Evolutionary conservation across 768 basidiomycete species (phyloP).

Genomic region (Mycena leptocephala): DNA sequence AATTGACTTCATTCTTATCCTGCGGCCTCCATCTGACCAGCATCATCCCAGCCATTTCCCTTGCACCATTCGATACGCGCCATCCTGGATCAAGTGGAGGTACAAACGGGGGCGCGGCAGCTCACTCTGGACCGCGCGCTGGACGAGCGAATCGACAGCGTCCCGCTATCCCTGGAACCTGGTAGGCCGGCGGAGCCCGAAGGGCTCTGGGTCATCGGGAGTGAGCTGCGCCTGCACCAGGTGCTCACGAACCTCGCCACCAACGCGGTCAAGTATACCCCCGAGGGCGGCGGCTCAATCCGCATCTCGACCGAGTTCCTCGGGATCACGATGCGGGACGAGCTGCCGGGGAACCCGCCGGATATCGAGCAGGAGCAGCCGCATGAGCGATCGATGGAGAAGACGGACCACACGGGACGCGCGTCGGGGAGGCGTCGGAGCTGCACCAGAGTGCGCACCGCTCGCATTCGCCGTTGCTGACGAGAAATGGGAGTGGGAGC

Average conservation of each 20-base stretch:
- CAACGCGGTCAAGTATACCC: constrained; percentile 54
- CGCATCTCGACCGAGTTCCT: constrained; percentile 40
- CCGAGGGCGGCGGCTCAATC: constrained; percentile 48
- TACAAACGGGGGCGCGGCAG: constrained; percentile 40
- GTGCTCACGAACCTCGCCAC: constrained; percentile 57
- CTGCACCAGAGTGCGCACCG: neutral
- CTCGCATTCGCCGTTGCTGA: neutral
- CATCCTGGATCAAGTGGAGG: constrained; percentile 43
- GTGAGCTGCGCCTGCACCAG: constrained; percentile 59
- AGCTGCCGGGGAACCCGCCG: constrained; percentile 32
- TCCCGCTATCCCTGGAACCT: neutral
- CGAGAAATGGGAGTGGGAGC: constrained; percentile 6
- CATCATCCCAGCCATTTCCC: constrained; percentile 54
- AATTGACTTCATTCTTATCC: neutral
- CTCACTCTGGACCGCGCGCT: constrained; percentile 51
- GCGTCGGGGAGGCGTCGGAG: neutral
- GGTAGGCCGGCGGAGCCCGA: constrained; percentile 19
- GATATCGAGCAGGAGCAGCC: constrained; percentile 25
- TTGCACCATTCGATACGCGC: constrained; percentile 46
- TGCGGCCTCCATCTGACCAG: neutral
- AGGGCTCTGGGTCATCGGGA: constrained; percentile 54
- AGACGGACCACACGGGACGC: neutral
- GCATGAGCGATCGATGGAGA: neutral
- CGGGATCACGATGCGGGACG: constrained; percentile 30
- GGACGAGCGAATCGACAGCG: constrained; percentile 54